Conservation (phyloP, 2,329 filamentous ascomycete genomes). For the Fusarium aywerte region DNA sequence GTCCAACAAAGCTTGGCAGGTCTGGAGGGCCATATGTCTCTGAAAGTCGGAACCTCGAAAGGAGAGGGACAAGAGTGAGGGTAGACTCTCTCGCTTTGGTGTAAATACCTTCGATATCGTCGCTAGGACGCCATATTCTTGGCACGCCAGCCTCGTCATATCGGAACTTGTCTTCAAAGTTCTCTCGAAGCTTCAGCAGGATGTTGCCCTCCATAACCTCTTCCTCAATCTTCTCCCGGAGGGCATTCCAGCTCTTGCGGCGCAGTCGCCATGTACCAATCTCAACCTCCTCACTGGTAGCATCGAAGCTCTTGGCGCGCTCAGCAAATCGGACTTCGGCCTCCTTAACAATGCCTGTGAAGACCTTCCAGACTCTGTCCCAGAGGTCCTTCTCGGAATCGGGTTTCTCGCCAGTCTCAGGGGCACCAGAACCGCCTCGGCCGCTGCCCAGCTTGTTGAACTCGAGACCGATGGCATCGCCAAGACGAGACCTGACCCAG, state of each 20-base stretch:
- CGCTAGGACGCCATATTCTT: conserved; percentile 93
- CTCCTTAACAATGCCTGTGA: conserved; percentile 83
- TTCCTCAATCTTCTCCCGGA: conserved; percentile 91
- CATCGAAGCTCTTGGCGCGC: conserved; percentile 92
- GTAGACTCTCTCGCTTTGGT: conserved; percentile 93
- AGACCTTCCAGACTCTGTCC: conserved; percentile 94
- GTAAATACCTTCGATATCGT: conserved; percentile 97
- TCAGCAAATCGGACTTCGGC: conserved; percentile 88
- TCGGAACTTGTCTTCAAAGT: conserved; percentile 99
- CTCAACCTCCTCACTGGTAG: conserved; percentile 88
- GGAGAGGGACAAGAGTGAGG: conserved; percentile 86
- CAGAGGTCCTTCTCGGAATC: conserved; percentile 85
- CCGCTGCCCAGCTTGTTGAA: conserved; percentile 97
- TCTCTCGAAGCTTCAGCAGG: conserved; percentile 92
- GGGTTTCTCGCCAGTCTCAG: conserved; percentile 80
- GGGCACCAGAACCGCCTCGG: conserved; percentile 81
- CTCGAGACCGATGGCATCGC: conserved; percentile 88
- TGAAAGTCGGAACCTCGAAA: conserved; percentile 83
- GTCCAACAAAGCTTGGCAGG: conserved; percentile 85
- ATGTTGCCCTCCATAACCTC: conserved; percentile 99
- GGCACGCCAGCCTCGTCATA: conserved; percentile 96
- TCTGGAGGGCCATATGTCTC: conserved; percentile 81
- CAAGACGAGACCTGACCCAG: conserved; percentile 89
- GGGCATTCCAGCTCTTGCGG: conserved; percentile 92
- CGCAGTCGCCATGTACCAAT: conserved; percentile 92